Evolutionary conservation across 2,329 filamentous ascomycete species (phyloP).

Genomic region (Emericellopsis cladophorae): DNA sequence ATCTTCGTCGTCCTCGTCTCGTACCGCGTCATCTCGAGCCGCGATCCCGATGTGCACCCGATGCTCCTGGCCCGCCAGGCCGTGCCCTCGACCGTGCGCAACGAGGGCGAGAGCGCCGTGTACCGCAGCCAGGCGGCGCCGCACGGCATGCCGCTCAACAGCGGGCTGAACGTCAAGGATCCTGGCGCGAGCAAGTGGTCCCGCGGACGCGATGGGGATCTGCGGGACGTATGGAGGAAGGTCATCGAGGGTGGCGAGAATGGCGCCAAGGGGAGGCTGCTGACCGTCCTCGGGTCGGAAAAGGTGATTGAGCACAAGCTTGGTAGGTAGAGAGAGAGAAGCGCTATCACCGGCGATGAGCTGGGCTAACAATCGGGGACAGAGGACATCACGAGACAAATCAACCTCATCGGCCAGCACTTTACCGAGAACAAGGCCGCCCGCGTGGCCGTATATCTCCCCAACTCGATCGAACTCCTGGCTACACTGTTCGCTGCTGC

Average conservation of each 20-base stretch:
- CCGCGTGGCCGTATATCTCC: slow-evolving; percentile 78
- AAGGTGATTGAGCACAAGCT: slow-evolving; percentile 61
- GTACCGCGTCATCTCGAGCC: slow-evolving; percentile 56
- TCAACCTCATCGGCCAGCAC: slow-evolving; percentile 74
- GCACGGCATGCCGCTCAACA: slow-evolving; percentile 68
- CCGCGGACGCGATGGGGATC: slow-evolving; percentile 71
- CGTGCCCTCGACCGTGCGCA: slow-evolving; percentile 62
- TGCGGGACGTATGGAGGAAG: slow-evolving; percentile 81
- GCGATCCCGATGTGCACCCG: slow-evolving; percentile 84
- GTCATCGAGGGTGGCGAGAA: slow-evolving; percentile 52
- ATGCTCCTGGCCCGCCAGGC: slow-evolving; percentile 82
- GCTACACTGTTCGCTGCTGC: slow-evolving; percentile 73
- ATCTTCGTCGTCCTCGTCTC: slow-evolving; percentile 54
- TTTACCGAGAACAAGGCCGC: slow-evolving; percentile 58
- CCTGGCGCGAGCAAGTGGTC: slow-evolving; percentile 71
- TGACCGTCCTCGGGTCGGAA: slow-evolving; percentile 68
- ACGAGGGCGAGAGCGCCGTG: slow-evolving; percentile 72
- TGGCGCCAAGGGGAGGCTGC: slow-evolving; percentile 57
- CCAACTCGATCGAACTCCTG: slow-evolving; percentile 85
- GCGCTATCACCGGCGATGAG: background rate
- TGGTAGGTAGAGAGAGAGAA: slow-evolving; percentile 22
- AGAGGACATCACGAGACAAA: slow-evolving; percentile 70
- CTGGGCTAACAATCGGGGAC: background rate
- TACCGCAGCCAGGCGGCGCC: slow-evolving; percentile 78
- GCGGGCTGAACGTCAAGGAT: slow-evolving; percentile 73